Percentiles rank a stretch among this genome's conserved stretches.
These are phyloP conservation scores for Nannochloropsis gaditana DNA, from an alignment of 108 stramenopile species.

Conservation along the genomic window DNA sequence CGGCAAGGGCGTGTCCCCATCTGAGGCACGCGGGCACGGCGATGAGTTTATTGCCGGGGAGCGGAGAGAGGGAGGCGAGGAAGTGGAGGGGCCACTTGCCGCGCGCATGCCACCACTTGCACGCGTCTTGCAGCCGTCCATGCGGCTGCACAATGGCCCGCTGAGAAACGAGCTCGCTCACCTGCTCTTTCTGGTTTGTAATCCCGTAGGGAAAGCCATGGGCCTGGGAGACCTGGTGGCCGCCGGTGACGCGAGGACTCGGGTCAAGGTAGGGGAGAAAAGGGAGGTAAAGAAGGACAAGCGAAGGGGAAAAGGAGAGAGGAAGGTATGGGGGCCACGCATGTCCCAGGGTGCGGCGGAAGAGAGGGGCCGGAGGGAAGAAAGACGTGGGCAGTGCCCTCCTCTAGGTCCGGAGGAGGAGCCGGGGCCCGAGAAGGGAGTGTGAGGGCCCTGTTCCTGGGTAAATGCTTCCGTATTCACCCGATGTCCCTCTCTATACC, in stretches of 20 bases:
- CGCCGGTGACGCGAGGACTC: not conserved
- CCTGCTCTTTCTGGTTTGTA: too few species aligned
- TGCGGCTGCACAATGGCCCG: too few species aligned
- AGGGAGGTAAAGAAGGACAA: not conserved
- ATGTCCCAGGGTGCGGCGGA: not conserved
- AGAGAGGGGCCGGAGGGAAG: not conserved
- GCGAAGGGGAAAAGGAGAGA: not conserved
- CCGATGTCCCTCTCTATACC: not conserved
- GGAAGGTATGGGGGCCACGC: not conserved
- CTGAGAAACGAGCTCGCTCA: too few species aligned
- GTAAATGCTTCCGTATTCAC: not conserved
- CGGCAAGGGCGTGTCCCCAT: too few species aligned
- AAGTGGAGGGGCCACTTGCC: too few species aligned
- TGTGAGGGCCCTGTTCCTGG: not conserved
- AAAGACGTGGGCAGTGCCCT: not conserved
- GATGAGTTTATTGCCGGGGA: too few species aligned
- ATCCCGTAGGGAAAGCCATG: not conserved
- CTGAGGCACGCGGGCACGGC: too few species aligned
- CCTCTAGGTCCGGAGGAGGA: too few species aligned
- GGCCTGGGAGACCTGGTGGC: not conserved
- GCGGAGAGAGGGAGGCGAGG: too few species aligned
- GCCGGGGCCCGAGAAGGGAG: too few species aligned
- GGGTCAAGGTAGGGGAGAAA: not conserved
- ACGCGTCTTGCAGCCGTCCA: too few species aligned
- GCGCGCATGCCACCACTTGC: too few species aligned